Base-by-base conservation (phyloP, 352 stramenopile genomes). In the Phytopythium montanum region DNA sequence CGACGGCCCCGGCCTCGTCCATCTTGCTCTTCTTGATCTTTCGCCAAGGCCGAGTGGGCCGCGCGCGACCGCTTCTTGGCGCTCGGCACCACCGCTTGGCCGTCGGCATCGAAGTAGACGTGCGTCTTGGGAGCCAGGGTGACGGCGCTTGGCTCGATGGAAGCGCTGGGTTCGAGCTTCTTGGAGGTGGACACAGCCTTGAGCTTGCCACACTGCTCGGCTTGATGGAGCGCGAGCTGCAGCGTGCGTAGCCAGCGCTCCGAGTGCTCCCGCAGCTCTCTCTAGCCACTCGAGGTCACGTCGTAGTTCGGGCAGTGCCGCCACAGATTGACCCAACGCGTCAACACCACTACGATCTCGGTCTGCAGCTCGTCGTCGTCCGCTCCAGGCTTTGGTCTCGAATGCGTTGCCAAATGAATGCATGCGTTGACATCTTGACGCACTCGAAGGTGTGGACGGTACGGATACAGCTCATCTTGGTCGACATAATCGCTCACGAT, bases 141-240 rank as follows among this genome's bases (percentile, higher is more conserved):
- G 31, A 9, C 31, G 54, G 23, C 14, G 60, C 33, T 23, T 2
- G 31, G 9, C 29, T 34, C 29, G 29, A 4, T 34, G 5, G 29
- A 63, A 14, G 9, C 48, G 25, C 8, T 45, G 28, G 18, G 33
- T 23, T 56, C 38, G 18, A 59, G 44, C 33, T 64, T 65, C 23
- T 69, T 69, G 39, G 74, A 72, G 31, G 60, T 55, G 52, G 63
- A 59, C 28, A 33, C 14, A 23, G 59, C 52, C 59, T 90, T 92
- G 48, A 77, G 65, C 74, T 90, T 90, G 59, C 78, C 78, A 46
- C 81, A 79, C 66, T 90, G 79, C 70, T 92, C 46, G 69, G 79
- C 62, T 88, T 92, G 9, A 25, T 58, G 36, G 10, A 58, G 52
- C 23, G 36, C 33, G 56, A 68, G 36, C 33, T 68, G 69, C 16